These are phyloP conservation scores for Geranomyces michiganensis DNA, from an alignment of 192 early-diverging fungal species.

Conservation along the genomic window DNA sequence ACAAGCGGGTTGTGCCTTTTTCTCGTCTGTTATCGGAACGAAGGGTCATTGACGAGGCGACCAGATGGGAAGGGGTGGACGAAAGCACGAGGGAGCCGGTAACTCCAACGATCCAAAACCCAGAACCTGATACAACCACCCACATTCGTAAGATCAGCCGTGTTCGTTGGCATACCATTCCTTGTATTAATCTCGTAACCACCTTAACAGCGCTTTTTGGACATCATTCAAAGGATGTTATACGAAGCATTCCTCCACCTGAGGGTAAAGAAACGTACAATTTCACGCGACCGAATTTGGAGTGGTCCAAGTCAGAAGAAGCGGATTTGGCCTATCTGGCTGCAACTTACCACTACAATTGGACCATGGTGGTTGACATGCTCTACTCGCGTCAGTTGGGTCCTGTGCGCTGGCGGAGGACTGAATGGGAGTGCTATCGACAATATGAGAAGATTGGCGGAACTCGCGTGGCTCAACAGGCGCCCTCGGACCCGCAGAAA, in stretches of 20 bases:
- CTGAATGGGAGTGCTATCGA: conserved; percentile 69
- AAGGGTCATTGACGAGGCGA: conserved; percentile 13
- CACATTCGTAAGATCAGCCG: too few relatives aligned
- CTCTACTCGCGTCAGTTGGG: conserved; percentile 52
- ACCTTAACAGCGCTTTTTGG: background rate
- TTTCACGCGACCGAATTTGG: conserved; percentile 18
- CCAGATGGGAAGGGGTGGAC: conserved; percentile 2
- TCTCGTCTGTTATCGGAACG: conserved; percentile 39
- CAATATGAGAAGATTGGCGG: conserved; percentile 39
- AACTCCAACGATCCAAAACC: background rate
- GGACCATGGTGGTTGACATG: conserved; percentile 67
- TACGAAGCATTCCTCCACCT: background rate
- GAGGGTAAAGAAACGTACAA: background rate
- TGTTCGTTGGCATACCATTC: too few relatives aligned
- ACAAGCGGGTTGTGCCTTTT: conserved; percentile 56
- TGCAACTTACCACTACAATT: conserved; percentile 64
- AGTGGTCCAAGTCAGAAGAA: conserved; percentile 52
- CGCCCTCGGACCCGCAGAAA: conserved; percentile 3
- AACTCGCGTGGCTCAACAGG: background rate
- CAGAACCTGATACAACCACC: conserved; percentile 9
- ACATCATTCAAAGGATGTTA: background rate
- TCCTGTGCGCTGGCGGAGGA: conserved; percentile 54
- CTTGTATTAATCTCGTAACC: background rate
- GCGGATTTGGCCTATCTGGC: conserved; percentile 56
- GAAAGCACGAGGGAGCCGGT: background rate